Percentiles rank a stretch among this genome's conserved stretches.
Conservation (phyloP, 768 basidiomycete species). For the Myochromella boudieri region DNA sequence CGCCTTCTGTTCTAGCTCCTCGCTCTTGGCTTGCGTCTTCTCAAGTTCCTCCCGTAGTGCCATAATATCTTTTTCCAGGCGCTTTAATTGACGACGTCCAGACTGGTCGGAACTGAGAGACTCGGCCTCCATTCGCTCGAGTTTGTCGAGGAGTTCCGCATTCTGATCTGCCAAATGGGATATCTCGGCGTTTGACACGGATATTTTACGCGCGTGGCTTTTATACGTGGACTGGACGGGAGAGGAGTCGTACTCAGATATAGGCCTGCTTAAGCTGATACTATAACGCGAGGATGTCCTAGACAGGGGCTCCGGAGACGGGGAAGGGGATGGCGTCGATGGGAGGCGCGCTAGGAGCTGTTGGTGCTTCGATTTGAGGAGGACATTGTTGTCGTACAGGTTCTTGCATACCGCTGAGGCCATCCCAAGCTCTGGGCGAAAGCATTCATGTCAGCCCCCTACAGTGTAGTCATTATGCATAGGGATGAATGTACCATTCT, state of each 20-base stretch:
- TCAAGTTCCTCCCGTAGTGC: constrained; percentile 75
- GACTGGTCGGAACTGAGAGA: constrained; percentile 62
- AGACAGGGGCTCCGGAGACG: constrained; percentile 36
- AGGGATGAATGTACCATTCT: constrained; percentile 62
- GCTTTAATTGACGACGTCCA: constrained; percentile 67
- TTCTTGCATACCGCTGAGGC: constrained; percentile 70
- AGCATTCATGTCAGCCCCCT: constrained; percentile 7
- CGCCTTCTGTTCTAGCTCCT: constrained; percentile 69
- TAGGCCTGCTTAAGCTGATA: constrained; percentile 23
- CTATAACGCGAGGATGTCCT: constrained; percentile 25
- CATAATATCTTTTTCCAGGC: constrained; percentile 80
- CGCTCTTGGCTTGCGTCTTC: constrained; percentile 65
- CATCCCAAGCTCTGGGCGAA: constrained; percentile 57
- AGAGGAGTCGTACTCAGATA: constrained; percentile 19
- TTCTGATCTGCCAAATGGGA: constrained; percentile 80
- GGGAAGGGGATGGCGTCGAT: constrained; percentile 37
- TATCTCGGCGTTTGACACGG: constrained; percentile 68
- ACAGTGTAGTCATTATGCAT: no score
- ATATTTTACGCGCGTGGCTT: constrained; percentile 47
- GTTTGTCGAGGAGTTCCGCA: constrained; percentile 71
- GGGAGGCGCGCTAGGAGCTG: constrained; percentile 67
- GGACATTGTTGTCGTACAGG: constrained; percentile 66
- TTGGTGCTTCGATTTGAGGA: constrained; percentile 71
- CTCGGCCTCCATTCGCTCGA: constrained; percentile 75
- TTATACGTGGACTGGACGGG: constrained; percentile 22